A percentile compares a stretch with the other conserved stretches of the same genome.
Conservation (phyloP, 225 moss, liverwort and hornwort species). For the Polytrichum formosum region DNA sequence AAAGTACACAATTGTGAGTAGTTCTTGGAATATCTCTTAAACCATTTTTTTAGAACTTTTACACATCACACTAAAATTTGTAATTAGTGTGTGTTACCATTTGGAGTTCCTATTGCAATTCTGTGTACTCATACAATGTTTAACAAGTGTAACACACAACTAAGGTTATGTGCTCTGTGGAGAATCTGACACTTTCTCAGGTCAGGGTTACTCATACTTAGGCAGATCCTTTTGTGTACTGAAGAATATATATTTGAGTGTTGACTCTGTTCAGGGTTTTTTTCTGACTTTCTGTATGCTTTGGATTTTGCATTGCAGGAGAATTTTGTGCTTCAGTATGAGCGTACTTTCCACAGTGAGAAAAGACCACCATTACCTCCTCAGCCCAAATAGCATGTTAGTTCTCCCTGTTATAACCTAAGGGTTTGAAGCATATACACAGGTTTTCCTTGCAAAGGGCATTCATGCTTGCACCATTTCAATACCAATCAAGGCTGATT, state of each 20-base stretch:
- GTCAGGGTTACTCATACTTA: no score
- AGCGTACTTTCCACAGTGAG: constrained; percentile 40
- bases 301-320: constrained; percentile 34
- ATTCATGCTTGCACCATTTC: constrained; percentile 35
- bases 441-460: constrained; percentile 36
- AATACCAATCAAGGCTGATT: constrained; percentile 16
- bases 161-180: background rate
- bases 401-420: constrained; percentile 12
- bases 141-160: background rate
- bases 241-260: no score
- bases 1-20: no score
- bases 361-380: constrained; percentile 68
- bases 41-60: no score
- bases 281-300: background rate
- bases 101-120: background rate
- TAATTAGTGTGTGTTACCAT: no score
- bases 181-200: background rate
- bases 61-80: no score
- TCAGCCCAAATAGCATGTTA: constrained; percentile 47
- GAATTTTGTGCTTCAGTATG: constrained; percentile 80
- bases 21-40: no score
- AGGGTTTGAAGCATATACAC: constrained; percentile 19
- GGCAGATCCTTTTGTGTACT: no score
- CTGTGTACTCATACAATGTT: background rate
- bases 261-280: no score